phyloP scores from a whole-genome alignment of 176 grass and related monocot species.

The Cenchrus fungigraminus region DNA sequence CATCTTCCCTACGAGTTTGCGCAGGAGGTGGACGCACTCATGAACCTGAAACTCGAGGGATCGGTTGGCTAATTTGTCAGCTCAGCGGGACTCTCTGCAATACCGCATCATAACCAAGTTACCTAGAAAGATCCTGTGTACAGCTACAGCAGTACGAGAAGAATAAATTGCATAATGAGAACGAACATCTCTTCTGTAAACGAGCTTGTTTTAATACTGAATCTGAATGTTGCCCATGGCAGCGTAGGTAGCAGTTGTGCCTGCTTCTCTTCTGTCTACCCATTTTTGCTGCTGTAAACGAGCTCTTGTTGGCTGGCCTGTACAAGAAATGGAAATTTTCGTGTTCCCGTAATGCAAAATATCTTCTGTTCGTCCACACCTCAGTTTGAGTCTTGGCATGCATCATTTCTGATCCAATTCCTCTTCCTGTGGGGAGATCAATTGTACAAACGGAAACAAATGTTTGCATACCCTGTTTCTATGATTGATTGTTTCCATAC shows the following conservation, averaged over 20 bases:
- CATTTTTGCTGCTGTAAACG: constrained; percentile 52
- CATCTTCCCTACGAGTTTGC: constrained; percentile 91
- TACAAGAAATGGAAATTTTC: constrained; percentile 29
- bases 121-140: constrained; percentile 38
- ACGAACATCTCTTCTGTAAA: background rate
- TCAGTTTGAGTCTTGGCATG: background rate
- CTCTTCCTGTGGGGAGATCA: background rate
- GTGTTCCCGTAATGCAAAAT: background rate
- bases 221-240: background rate
- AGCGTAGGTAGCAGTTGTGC: constrained; percentile 11
- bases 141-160: constrained; percentile 45
- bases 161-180: constrained; percentile 36
- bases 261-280: constrained; percentile 15
- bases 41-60: constrained; percentile 97
- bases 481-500: too few species aligned
- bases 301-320: constrained; percentile 21
- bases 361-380: background rate
- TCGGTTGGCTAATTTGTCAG: constrained; percentile 78
- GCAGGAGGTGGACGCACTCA: constrained; percentile 84
- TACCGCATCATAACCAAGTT: constrained; percentile 27
- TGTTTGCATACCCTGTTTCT: background rate
- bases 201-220: constrained; percentile 11
- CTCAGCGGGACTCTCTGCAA: background rate
- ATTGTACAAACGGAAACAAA: background rate
- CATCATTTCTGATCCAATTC: background rate